Base-by-base conservation (phyloP, 306 rosid genomes). In the Boehmeria nivea region DNA sequence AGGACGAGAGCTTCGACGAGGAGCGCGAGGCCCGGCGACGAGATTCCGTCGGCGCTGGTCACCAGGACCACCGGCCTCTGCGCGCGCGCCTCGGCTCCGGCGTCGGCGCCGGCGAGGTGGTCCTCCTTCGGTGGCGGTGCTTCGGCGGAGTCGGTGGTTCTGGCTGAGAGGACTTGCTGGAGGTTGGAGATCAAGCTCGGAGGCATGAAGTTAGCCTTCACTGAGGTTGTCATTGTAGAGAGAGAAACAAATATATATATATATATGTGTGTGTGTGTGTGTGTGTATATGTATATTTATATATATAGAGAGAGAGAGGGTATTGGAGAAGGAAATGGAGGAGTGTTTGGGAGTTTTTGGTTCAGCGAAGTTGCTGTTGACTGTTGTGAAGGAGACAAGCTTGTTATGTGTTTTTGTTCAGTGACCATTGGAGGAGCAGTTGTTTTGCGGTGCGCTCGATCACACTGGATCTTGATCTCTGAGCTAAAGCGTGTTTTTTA, bases 211-310 rank as follows among this genome's bases (percentile, higher is more conserved):
- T 59, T 80, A 69, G 60, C 65, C 58, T 72, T 67, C 65, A 75
- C 65, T 0, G 81, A 68, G 44, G 81, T 71, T 28, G 81, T 73
- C 85, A 79, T 79, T n/a, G n/a, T n/a, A n/a, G n/a, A n/a, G 51
- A 22, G 38, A 19, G 18, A 12, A 58, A 44, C 43, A 42, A 43
- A 42, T n/a, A n/a, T n/a, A n/a, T n/a, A n/a, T n/a, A n/a, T n/a
- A n/a, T n/a, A n/a, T n/a, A n/a, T n/a, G n/a, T n/a, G n/a, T n/a
- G n/a, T n/a, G n/a, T n/a, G n/a, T n/a, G n/a, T n/a, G n/a, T n/a
- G n/a, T n/a, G n/a, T n/a, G n/a, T n/a, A n/a, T n/a, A n/a, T n/a
- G n/a, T n/a, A n/a, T n/a, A n/a, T n/a, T n/a, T n/a, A n/a, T n/a
- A n/a, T n/a, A n/a, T n/a, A n/a, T n/a, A n/a, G n/a, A n/a, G n/a